Evolutionary conservation across 2,329 filamentous ascomycete species (phyloP), one percentile per base, ranked within the genome.

Genomic region (Cadophora sp.): DNA sequence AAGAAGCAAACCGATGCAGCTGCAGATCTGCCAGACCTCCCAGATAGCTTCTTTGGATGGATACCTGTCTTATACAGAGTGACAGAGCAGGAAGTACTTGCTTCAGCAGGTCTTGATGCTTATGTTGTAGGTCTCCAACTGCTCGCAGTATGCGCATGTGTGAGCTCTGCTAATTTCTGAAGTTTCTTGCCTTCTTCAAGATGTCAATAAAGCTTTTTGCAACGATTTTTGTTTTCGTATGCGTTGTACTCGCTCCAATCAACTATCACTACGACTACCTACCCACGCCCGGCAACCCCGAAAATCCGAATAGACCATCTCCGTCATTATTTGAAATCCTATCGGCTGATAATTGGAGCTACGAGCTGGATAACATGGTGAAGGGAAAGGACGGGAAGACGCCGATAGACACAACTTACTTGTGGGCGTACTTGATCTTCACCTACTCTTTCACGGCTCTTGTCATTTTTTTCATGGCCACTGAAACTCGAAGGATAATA

Each of bases 401-500:
- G 11, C 19, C 70, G 22, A 65, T 70, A 3, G 68, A 75, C 19
- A 73, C 70, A 14, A 76, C 72, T 34, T 97, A 94, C 75, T 82
- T 97, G 1, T 97, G 95, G 94, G 92, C 95, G 76, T 97, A 98
- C 76, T 87, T 97, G 16, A 84, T 92, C n/a, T 99, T 99, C 75
- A 92, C 94, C 1, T 99, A 97, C 81, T 85, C 98, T 62, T 99
- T 98, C 79, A 95, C 91, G 6, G 88, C 84, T 1, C 81, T 98
- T 51, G 92, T 92, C 0, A 83, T 97, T 14, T 97, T 94, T 77
- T 87, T 95, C 73, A 89, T 98, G 75, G 89, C 95, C 68, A 86
- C 86, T 51, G 91, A 97, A 80, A 98, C 96, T 0, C 88, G 91
- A 73, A 91, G 89, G 68, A 91, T 99, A 63, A 97, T 98, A 72